These are phyloP conservation scores for Chaetomiaceae sp. DNA, from an alignment of 2,329 filamentous ascomycete species.

Conservation along the genomic window DNA sequence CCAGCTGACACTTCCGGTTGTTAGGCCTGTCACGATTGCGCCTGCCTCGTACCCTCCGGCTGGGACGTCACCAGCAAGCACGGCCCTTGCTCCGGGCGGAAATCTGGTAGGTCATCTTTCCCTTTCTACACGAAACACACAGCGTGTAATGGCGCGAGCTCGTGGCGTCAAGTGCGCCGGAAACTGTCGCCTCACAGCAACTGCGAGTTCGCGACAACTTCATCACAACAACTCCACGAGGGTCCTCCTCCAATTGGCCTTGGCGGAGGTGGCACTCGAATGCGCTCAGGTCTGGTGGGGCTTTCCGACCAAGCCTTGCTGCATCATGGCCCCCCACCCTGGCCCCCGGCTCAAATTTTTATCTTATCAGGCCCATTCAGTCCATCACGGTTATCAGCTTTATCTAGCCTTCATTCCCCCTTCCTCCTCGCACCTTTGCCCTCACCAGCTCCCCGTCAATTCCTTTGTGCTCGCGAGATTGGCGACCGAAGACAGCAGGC, in stretches of 20 bases:
- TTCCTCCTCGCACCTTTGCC: too few species aligned
- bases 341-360: slow-evolving; percentile 27
- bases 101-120: slow-evolving; percentile 36
- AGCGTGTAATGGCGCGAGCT: background rate
- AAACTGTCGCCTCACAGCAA: too few species aligned
- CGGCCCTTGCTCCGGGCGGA: slow-evolving; percentile 34
- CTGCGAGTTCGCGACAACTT: background rate
- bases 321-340: slow-evolving; percentile 14
- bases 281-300: background rate
- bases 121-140: background rate
- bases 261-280: too few species aligned
- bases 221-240: too few species aligned
- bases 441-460: too few species aligned
- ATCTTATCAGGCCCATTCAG: slow-evolving; percentile 24
- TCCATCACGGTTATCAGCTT: too few species aligned
- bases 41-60: slow-evolving; percentile 27
- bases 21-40: slow-evolving; percentile 26
- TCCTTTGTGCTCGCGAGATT: slow-evolving; percentile 5
- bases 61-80: slow-evolving; percentile 38
- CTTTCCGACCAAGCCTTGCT: too few species aligned
- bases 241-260: too few species aligned
- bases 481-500: slow-evolving; percentile 19
- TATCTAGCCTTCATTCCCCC: slow-evolving; percentile 23
- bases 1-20: slow-evolving; percentile 10
- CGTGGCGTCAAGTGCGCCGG: background rate